These are phyloP conservation scores for Tuber umbilicatum DNA, from an alignment of 495 filamentous ascomycete genomes.

Conservation along the genomic window DNA sequence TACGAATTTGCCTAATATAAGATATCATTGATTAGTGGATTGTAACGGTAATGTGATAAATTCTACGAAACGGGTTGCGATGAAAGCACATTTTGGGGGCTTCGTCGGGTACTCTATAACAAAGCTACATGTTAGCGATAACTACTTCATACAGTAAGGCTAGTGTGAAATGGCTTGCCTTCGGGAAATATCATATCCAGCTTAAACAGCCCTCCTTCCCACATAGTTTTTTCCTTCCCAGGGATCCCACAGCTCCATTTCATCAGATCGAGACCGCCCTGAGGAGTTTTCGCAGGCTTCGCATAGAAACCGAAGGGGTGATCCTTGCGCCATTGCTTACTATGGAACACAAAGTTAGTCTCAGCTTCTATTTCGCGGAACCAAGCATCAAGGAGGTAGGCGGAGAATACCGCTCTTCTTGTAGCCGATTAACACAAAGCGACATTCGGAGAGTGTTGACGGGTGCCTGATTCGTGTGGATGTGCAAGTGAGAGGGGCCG, in stretches of 20 bases:
- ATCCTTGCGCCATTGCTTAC: conserved; percentile 93
- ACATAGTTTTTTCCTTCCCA: conserved; percentile 89
- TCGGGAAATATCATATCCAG: conserved; percentile 88
- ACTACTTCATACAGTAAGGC: conserved; percentile 17
- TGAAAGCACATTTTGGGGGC: conserved; percentile 82
- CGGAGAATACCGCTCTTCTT: conserved; percentile 72
- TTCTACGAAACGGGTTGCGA: background rate
- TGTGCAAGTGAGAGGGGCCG: background rate
- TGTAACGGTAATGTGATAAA: background rate
- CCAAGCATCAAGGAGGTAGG: background rate
- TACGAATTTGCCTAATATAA: conserved; percentile 76
- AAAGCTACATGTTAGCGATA: conserved; percentile 10
- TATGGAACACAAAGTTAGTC: conserved; percentile 43
- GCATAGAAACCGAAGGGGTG: conserved; percentile 98
- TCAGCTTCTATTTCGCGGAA: background rate
- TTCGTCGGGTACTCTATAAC: conserved; percentile 91
- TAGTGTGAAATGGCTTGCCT: conserved; percentile 52
- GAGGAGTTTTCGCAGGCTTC: conserved; percentile 68
- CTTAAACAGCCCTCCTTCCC: conserved; percentile 95
- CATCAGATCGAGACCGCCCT: conserved; percentile 85
- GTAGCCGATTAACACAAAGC: conserved; percentile 77
- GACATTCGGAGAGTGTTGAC: conserved; percentile 55
- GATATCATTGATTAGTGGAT: background rate
- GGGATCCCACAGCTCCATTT: conserved; percentile 94
- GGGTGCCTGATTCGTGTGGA: background rate